These are phyloP conservation scores for Seminavis robusta DNA, from an alignment of 108 stramenopile species.

Conservation along the genomic window DNA sequence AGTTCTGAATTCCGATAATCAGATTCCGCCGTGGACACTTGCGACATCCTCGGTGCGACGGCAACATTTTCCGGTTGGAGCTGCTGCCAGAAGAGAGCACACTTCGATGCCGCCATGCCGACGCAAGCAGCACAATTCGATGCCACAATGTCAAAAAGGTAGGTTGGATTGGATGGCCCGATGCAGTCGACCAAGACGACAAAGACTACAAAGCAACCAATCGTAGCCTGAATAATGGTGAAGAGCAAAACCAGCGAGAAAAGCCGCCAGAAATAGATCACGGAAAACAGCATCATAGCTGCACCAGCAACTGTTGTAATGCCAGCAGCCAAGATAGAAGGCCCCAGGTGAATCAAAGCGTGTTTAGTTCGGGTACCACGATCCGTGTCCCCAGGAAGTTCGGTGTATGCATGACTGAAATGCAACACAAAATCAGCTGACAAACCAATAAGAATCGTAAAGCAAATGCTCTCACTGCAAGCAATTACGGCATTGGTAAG, in stretches of 20 bases:
- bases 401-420: constrained; percentile 45
- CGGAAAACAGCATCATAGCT: constrained; percentile 40
- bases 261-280: constrained; percentile 35
- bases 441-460: constrained; percentile 59
- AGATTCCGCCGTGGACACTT: no score
- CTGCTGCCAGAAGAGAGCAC: no score
- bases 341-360: constrained; percentile 50
- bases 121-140: no score
- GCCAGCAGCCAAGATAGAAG: constrained; percentile 46
- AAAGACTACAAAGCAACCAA: constrained; percentile 49
- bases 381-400: constrained; percentile 22
- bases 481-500: no score
- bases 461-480: constrained; percentile 47
- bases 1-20: no score
- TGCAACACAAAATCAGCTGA: constrained; percentile 55
- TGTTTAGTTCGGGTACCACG: constrained; percentile 30
- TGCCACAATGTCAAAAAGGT: constrained; percentile 20
- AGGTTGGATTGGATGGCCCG: constrained; percentile 40
- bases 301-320: constrained; percentile 46
- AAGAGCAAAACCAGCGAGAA: constrained; percentile 50
- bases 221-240: constrained; percentile 42
- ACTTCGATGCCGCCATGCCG: no score
- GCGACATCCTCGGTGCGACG: no score
- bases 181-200: constrained; percentile 29
- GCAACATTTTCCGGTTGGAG: no score